Conservation (phyloP, 257 asterid genomes). For the Solanum pinnatisectum region DNA sequence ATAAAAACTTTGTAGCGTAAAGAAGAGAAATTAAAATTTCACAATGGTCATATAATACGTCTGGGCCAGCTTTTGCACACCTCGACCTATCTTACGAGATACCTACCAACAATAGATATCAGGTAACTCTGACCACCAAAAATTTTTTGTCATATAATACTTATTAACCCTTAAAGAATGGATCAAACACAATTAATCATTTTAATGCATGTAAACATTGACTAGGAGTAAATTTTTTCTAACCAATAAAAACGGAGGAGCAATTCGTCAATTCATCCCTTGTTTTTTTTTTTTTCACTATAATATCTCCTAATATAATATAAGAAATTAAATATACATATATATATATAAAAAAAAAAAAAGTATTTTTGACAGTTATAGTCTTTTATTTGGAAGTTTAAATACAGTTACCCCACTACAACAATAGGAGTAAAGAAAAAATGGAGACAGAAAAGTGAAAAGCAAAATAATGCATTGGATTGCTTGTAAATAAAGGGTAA, state of each 20-base stretch:
- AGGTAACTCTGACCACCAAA: too few relatives aligned
- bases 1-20: neutral
- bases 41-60: neutral
- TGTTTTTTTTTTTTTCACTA: neutral
- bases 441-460: neutral
- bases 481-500: constrained; percentile 5
- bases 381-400: neutral
- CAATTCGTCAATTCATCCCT: neutral
- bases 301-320: neutral
- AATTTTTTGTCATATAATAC: too few relatives aligned
- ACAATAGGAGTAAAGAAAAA: neutral
- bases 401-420: neutral
- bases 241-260: neutral
- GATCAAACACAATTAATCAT: neutral
- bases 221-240: neutral
- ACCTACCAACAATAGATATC: too few relatives aligned
- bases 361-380: neutral
- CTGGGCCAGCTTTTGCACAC: too few relatives aligned
- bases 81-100: too few relatives aligned
- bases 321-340: neutral
- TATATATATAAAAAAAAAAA: neutral
- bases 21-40: neutral
- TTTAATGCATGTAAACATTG: neutral
- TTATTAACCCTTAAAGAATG: neutral
- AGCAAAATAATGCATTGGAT: neutral